Base-by-base conservation (phyloP, 805 yeast species). In the Metschnikowia aberdeeniae region DNA sequence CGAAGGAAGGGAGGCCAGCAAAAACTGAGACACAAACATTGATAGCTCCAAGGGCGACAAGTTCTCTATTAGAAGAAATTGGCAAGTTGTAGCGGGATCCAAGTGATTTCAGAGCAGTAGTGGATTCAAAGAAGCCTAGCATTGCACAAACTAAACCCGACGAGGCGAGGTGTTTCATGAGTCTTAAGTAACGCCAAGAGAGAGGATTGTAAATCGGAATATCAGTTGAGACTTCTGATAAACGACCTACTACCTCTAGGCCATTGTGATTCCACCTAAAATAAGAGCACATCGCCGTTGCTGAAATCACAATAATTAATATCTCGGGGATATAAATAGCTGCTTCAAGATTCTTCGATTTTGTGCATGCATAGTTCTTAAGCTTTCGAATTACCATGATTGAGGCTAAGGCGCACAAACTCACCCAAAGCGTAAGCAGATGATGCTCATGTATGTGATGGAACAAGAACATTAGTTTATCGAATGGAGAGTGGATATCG, bases 81-180 rank as follows among this genome's bases (percentile, higher is more conserved):
- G 88, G 83, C 30, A 78, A 60, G 50, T 86, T 84, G 51, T 80
- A 81, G n/a, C 76, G 71, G 1, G 90, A 76, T 1, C 95, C 93
- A 24, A 93, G 68, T 0, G 95, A 78, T 62, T 93, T 88, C 14
- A 90, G 86, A 0, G 97, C 97, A 0, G 96, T 89, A 0, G 97
- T 86, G 6, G 95, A 84, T 62, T 92, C 97, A 55, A 92, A 86
- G 59, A 92, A 89, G 0, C 98, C 98, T 31, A 92, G 67, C 59
- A 89, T 77, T 0, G 97, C 95, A 50, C 87, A 80, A 46, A 85
- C 75, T 49, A 89, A 80, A 3, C 75, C 75, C 0, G 93, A 79
- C 0, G 92, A 75, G n/a, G 81, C 73, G 54, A 88, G 75, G 40
- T 81, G 64, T 22, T 74, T 72, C 42, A 77, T 73, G 49, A 84